A percentile compares a stretch with the other conserved stretches of the same genome.
phyloP scores from a whole-genome alignment of 2,329 filamentous ascomycete genomes.

The Penicillium vulpinum region DNA sequence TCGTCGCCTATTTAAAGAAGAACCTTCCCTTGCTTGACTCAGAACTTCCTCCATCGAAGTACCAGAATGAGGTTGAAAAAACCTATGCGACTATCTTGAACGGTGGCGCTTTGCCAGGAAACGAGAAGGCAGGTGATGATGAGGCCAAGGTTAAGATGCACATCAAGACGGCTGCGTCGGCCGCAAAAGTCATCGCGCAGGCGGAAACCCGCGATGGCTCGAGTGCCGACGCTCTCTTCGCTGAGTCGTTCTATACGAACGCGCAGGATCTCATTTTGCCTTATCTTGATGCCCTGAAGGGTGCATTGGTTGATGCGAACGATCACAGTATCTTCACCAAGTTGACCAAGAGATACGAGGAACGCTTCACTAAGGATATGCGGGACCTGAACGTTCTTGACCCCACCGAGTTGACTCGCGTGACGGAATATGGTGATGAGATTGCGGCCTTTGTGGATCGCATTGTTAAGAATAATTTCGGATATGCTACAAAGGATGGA shows the following conservation, averaged over 20 bases:
- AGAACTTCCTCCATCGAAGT: conserved; percentile 49
- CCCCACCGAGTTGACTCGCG: conserved; percentile 78
- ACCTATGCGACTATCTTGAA: conserved; percentile 56
- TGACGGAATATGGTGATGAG: conserved; percentile 88
- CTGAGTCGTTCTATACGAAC: conserved; percentile 56
- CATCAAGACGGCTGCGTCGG: conserved; percentile 61
- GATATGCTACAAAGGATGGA: conserved; percentile 71
- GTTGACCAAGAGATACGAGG: conserved; percentile 81
- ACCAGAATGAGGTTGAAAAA: conserved; percentile 50
- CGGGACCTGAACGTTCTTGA: conserved; percentile 77
- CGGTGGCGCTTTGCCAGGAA: conserved; percentile 56
- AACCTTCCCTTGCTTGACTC: conserved; percentile 60
- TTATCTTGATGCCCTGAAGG: conserved; percentile 70
- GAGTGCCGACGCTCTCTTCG: conserved; percentile 26
- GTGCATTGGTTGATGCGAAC: conserved; percentile 57
- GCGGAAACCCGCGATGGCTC: conserved; percentile 27
- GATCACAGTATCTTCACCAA: conserved; percentile 80
- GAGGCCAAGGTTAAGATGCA: conserved; percentile 93
- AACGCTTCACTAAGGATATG: conserved; percentile 88
- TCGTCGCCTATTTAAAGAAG: conserved; percentile 62
- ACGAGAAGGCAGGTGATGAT: conserved; percentile 64
- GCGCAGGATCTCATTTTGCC: conserved; percentile 72
- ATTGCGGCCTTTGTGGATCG: conserved; percentile 83
- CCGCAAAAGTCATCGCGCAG: conserved; percentile 52
- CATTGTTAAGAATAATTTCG: conserved; percentile 82